Conservation (phyloP, 2,329 filamentous ascomycete species). For the Chaetomium sp. region DNA sequence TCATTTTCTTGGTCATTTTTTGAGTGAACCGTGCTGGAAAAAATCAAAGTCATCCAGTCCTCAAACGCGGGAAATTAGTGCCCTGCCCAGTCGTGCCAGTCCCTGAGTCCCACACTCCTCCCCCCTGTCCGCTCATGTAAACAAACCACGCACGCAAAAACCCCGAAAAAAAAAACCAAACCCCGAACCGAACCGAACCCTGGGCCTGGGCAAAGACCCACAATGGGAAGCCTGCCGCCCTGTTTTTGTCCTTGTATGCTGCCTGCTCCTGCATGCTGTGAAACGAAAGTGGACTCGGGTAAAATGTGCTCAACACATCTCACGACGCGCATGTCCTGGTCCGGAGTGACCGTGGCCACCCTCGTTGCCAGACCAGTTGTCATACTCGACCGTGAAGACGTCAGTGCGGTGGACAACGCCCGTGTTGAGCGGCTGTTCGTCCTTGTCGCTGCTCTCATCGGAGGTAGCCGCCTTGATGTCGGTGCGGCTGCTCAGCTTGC, state of each 20-base stretch:
- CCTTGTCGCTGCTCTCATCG: conserved; percentile 10
- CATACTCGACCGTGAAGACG: conserved; percentile 10
- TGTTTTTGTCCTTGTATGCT: neutral
- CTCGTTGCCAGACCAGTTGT: conserved; percentile 9
- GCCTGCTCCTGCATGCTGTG: neutral
- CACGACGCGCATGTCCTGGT: conserved; percentile 20
- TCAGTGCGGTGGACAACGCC: neutral
- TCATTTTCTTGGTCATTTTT: neutral
- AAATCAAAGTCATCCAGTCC: neutral
- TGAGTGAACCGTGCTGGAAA: neutral
- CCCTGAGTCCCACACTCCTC: too few species aligned
- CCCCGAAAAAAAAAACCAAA: neutral
- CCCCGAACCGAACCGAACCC: neutral
- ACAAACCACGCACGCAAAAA: neutral
- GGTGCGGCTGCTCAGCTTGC: conserved; percentile 16
- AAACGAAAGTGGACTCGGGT: neutral
- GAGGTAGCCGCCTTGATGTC: conserved; percentile 3
- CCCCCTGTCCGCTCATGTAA: neutral
- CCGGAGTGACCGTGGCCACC: neutral
- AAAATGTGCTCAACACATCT: conserved; percentile 2
- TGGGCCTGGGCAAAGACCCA: neutral
- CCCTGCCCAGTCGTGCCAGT: neutral
- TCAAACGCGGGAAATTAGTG: neutral
- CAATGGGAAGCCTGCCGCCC: neutral
- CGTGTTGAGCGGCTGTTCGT: neutral